phyloP scores from a whole-genome alignment of 2,329 filamentous ascomycete species.

The Phaeosphaeriaceae sp. region DNA sequence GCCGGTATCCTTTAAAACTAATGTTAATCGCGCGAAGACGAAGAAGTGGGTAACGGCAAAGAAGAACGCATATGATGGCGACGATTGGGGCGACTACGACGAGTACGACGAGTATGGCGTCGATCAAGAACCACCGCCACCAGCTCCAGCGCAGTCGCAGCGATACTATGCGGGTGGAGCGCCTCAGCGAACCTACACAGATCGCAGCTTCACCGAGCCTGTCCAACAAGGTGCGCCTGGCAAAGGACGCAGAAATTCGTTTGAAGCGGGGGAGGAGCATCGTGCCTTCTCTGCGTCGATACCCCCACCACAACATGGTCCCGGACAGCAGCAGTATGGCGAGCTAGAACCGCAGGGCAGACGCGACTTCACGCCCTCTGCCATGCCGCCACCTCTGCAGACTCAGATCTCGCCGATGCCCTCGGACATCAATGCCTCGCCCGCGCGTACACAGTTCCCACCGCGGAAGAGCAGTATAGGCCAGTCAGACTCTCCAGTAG shows the following conservation, averaged over 20 bases:
- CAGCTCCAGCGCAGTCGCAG: conserved; percentile 50
- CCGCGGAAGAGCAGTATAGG: conserved; percentile 70
- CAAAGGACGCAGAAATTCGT: conserved; percentile 57
- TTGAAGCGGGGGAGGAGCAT: conserved; percentile 63
- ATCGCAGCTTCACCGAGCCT: conserved; percentile 54
- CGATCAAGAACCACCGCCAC: conserved; percentile 52
- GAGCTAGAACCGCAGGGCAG: conserved; percentile 47
- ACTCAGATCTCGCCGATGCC: conserved; percentile 53
- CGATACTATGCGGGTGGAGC: conserved; percentile 52
- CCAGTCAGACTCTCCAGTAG: conserved; percentile 43
- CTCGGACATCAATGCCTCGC: conserved; percentile 32
- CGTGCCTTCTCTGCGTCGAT: conserved; percentile 56
- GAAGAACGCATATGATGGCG: conserved; percentile 84
- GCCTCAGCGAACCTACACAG: conserved; percentile 12
- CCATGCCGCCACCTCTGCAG: conserved; percentile 59
- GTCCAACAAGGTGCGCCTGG: conserved; percentile 35
- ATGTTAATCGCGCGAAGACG: conserved; percentile 88
- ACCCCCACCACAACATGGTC: conserved; percentile 27
- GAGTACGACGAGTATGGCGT: conserved; percentile 66
- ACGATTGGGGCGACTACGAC: conserved; percentile 82
- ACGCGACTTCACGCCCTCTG: conserved; percentile 62
- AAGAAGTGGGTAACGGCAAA: conserved; percentile 96
- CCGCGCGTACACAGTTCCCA: conserved; percentile 58
- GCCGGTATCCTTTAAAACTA: conserved; percentile 75
- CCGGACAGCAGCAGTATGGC: conserved; percentile 19